Conservation (phyloP, 1,284 basidiomycete genomes). For the Cryptococcus floricola region DNA sequence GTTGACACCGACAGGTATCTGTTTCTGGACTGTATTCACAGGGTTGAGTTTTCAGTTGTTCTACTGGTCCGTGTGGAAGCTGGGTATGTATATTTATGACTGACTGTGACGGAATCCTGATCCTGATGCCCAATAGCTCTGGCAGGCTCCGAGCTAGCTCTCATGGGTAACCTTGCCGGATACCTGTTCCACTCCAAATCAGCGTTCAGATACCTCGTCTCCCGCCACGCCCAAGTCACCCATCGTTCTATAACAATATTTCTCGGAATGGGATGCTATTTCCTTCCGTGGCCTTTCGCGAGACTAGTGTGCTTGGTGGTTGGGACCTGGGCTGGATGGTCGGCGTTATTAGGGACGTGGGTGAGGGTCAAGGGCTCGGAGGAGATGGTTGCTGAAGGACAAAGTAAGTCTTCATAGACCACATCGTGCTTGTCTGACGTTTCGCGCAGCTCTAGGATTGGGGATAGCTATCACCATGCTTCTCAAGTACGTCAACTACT, state of each 20-base stretch:
- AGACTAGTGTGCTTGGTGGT: slow-evolving; percentile 60
- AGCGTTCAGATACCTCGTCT: slow-evolving; percentile 53
- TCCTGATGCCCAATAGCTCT: slow-evolving; percentile 28
- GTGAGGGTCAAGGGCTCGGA: slow-evolving; percentile 53
- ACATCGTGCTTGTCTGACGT: neutral
- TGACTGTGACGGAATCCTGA: neutral
- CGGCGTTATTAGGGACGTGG: slow-evolving; percentile 60
- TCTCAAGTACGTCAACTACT: slow-evolving; percentile 73
- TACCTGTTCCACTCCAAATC: slow-evolving; percentile 56
- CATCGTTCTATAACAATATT: slow-evolving; percentile 56
- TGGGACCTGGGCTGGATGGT: slow-evolving; percentile 56
- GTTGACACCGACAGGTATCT: slow-evolving; percentile 59
- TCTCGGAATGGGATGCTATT: slow-evolving; percentile 61
- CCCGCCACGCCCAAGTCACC: slow-evolving; percentile 54
- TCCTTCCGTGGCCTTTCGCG: slow-evolving; percentile 56
- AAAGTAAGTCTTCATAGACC: slow-evolving; percentile 53
- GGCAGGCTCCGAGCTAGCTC: slow-evolving; percentile 67
- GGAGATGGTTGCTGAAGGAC: slow-evolving; percentile 50
- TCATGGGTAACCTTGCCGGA: slow-evolving; percentile 65
- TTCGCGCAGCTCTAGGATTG: slow-evolving; percentile 57
- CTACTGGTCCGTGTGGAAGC: slow-evolving; percentile 88
- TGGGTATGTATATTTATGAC: slow-evolving; percentile 55
- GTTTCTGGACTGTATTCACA: slow-evolving; percentile 85
- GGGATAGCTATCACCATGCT: slow-evolving; percentile 68
- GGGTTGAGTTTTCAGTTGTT: slow-evolving; percentile 78